These are phyloP conservation scores for Malus domestica DNA, from an alignment of 306 rosid genomes.

Conservation along the genomic window ASM211411v1 NC_041791.1:8217501-8218000, in stretches of 20 bases:
- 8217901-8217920: too few species aligned
- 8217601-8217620: constrained; percentile 23
- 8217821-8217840: background rate
- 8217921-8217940: too few species aligned
- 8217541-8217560: constrained; percentile 70
- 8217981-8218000: too few species aligned
- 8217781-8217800: background rate
- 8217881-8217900: too few species aligned
- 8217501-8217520: constrained; percentile 87
- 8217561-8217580: constrained; percentile 60
- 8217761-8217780: background rate
- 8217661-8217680: constrained; percentile 5
- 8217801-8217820: background rate
- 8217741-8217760: background rate
- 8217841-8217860: too few species aligned
- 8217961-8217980: too few species aligned
- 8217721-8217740: constrained; percentile 7
- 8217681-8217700: constrained; percentile 2
- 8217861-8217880: too few species aligned
- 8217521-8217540: constrained; percentile 77
- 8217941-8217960: too few species aligned
- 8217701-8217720: constrained; percentile 21
- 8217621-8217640: constrained; percentile 25
- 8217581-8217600: constrained; percentile 32
- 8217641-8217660: constrained; percentile 39